Evolutionary conservation across 176 grass and related monocot genomes (phyloP).

Genomic region (Dendrocalamus sinicus): DNA sequence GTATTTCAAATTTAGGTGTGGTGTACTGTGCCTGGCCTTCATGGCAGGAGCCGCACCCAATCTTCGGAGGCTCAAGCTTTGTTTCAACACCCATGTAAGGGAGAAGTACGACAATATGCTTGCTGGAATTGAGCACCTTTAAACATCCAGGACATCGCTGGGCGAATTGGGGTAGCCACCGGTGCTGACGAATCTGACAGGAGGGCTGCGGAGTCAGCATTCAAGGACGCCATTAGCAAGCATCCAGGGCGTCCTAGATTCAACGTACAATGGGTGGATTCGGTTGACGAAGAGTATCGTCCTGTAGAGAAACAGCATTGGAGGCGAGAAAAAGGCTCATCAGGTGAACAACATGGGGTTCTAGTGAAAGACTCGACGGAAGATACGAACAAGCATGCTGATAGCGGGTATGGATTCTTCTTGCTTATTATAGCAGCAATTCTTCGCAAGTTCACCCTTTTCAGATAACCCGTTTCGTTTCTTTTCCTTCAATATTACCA

Average conservation of each 20-base stretch:
- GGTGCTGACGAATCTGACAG: background rate
- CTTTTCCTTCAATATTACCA: background rate
- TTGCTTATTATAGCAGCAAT: background rate
- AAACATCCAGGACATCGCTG: background rate
- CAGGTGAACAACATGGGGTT: constrained; percentile 2
- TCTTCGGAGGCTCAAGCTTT: constrained; percentile 19
- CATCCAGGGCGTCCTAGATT: background rate
- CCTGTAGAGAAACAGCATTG: too few species aligned
- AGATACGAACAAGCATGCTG: background rate
- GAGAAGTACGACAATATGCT: background rate
- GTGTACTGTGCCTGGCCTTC: background rate
- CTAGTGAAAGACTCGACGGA: background rate
- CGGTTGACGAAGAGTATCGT: background rate
- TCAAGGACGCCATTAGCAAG: background rate
- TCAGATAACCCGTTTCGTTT: background rate
- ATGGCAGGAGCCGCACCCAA: constrained; percentile 2
- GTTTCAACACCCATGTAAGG: background rate
- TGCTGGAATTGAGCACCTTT: constrained; percentile 3
- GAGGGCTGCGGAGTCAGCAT: background rate
- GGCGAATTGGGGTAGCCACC: background rate
- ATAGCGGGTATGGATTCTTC: background rate
- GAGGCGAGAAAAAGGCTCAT: background rate
- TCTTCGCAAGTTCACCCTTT: background rate
- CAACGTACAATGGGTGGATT: background rate
- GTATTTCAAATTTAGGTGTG: background rate